These are phyloP conservation scores for Colletotrichum siamense DNA, from an alignment of 2,329 filamentous ascomycete species.

Conservation along the genomic window DNA sequence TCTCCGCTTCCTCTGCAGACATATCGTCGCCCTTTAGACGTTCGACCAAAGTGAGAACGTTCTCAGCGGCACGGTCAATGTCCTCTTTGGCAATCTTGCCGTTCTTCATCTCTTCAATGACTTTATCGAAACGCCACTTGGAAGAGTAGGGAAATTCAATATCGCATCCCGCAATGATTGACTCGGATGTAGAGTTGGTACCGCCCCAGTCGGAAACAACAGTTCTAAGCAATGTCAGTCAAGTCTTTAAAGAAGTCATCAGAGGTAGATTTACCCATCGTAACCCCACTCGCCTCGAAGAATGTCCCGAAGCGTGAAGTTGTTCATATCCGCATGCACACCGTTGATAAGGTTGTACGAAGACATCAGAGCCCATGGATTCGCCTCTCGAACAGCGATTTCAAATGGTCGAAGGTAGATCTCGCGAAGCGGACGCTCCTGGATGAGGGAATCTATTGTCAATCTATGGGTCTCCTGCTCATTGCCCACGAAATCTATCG, in stretches of 20 bases:
- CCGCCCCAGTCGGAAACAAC: constrained; percentile 67
- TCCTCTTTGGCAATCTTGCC: constrained; percentile 52
- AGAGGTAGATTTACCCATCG: constrained; percentile 51
- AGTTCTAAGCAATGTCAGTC: constrained; percentile 38
- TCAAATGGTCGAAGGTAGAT: constrained; percentile 79
- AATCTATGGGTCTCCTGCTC: constrained; percentile 74
- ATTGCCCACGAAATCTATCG: constrained; percentile 69
- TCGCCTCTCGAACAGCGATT: constrained; percentile 72
- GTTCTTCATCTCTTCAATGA: constrained; percentile 55
- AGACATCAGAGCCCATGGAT: constrained; percentile 74
- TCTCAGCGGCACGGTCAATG: constrained; percentile 64
- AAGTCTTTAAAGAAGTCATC: neutral
- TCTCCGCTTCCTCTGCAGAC: constrained; percentile 60
- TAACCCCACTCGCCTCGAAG: constrained; percentile 68
- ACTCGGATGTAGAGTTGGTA: constrained; percentile 60
- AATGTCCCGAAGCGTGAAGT: constrained; percentile 59
- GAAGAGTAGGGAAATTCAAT: constrained; percentile 63
- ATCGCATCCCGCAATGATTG: constrained; percentile 61
- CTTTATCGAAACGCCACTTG: constrained; percentile 63
- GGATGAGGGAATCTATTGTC: constrained; percentile 67
- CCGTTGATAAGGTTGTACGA: constrained; percentile 74
- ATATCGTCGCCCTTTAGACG: constrained; percentile 66
- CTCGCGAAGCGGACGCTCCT: constrained; percentile 70
- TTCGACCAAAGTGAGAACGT: constrained; percentile 65
- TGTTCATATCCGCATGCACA: constrained; percentile 63